A percentile compares a stretch with the other conserved stretches of the same genome.
phyloP scores from a whole-genome alignment of 441 rosid species.

The Mallotus japonicus region DNA sequence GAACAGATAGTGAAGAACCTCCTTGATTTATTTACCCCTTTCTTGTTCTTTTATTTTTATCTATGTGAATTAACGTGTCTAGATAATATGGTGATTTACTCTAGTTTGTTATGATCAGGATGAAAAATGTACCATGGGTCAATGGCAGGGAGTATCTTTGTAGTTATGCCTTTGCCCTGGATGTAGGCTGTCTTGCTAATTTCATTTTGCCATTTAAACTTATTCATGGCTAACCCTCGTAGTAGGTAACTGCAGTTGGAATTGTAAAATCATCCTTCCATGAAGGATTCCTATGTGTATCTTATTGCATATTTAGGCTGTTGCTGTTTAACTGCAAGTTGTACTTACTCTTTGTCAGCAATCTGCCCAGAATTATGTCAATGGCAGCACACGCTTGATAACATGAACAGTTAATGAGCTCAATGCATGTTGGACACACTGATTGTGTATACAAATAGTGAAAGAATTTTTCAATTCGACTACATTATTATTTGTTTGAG shows the following conservation, averaged over 20 bases:
- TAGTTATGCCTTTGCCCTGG: slow-evolving; percentile 50
- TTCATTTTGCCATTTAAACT: slow-evolving; percentile 21
- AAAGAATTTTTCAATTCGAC: not conserved
- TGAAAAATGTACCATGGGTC: slow-evolving; percentile 42
- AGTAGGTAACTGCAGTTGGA: slow-evolving; percentile 32
- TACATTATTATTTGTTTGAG: no score
- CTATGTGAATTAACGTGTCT: slow-evolving; percentile 51
- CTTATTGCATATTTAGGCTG: slow-evolving; percentile 5
- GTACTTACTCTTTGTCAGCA: not conserved
- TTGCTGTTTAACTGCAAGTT: slow-evolving; percentile 2
- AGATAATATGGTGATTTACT: slow-evolving; percentile 38
- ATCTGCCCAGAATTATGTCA: not conserved
- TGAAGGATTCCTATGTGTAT: slow-evolving; percentile 14
- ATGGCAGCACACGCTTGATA: not conserved
- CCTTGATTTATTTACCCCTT: slow-evolving; percentile 21
- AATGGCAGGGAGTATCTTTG: slow-evolving; percentile 42
- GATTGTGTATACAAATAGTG: not conserved
- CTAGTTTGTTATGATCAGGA: slow-evolving; percentile 37
- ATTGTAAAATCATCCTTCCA: slow-evolving; percentile 27
- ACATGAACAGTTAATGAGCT: no score
- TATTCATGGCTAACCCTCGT: slow-evolving; percentile 40
- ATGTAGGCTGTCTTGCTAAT: slow-evolving; percentile 35
- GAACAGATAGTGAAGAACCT: slow-evolving; percentile 47
- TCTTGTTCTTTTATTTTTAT: slow-evolving; percentile 28
- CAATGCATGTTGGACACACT: not conserved